Evolutionary conservation across 2,329 filamentous ascomycete species (phyloP), one percentile per base, ranked within the genome.

Genomic region (Sclerotinia spermophila): DNA sequence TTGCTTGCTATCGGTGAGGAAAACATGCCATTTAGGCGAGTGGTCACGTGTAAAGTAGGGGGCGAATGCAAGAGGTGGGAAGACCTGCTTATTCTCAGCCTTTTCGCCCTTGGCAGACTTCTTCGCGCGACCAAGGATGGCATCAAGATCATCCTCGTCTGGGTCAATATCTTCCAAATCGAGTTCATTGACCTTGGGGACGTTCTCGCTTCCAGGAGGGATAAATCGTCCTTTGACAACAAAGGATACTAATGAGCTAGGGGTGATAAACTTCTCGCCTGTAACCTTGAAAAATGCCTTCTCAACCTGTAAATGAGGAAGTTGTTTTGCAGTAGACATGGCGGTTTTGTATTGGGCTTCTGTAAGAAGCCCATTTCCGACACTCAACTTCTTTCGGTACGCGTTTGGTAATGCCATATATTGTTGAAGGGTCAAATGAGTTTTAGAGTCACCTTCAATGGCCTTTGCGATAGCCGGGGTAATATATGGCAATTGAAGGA

Each of bases 211-310:
- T 60, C 94, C 95, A 5, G 96, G 94, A 8, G 96, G 96, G 62
- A 98, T 90, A 79, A 98, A 92, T 70, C 96, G 93, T 44, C 92
- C 94, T 84, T 99, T 99, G 79, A 99, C 89, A 67, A 99, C 93
- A 42, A 99, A 90, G 73, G 94, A 95, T 33, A 98, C 95, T 51
- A 99, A 87, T 70, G 94, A 97, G 71, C 92, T 93, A 10, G 96
- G 94, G 44, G 95, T 97, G 78, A 99, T 93, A 80, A 91, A 92
- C 75, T 92, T 92, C 82, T 99, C 96, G 79, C 96, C 96, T 67
- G 93, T 90, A 60, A 99, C 96, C 85, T 99, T 99, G 89, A 99
- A 99, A 82, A 97, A 99, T 11, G 94, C 93, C 83, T 94, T 96
- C 78, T 93, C 93, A 17, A 99, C 89, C 71, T 92, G 87, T 69